Conservation (phyloP, 768 basidiomycete species). For the Suillus placidus region DNA sequence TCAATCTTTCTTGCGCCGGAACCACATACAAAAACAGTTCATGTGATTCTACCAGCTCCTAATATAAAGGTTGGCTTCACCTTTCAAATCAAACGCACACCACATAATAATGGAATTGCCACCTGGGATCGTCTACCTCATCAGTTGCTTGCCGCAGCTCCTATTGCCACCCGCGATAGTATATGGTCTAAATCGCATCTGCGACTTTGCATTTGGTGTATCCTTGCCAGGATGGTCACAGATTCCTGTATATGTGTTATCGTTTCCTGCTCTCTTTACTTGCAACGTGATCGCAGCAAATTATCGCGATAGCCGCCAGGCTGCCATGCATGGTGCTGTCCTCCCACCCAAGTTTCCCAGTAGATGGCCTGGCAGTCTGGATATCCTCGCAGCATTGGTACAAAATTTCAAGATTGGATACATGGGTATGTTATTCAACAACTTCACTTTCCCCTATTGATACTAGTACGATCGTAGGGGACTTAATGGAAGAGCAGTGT, state of each 20-base stretch:
- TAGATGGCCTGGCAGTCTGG: conserved; percentile 48
- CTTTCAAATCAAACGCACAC: not conserved
- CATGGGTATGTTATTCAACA: conserved; percentile 39
- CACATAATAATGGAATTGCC: conserved; percentile 30
- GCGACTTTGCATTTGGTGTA: conserved; percentile 10
- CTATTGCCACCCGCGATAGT: conserved; percentile 21
- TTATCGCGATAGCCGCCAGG: conserved; percentile 37
- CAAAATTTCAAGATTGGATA: conserved; percentile 48
- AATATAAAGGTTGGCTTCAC: not conserved
- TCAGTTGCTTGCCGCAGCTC: conserved; percentile 28
- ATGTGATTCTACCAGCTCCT: not conserved
- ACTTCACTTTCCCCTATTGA: not conserved
- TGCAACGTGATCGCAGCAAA: conserved; percentile 19
- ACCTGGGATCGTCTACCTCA: conserved; percentile 35
- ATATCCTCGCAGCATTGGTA: conserved; percentile 43
- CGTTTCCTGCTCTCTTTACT: conserved; percentile 28
- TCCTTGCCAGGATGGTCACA: conserved; percentile 22
- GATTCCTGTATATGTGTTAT: conserved; percentile 20
- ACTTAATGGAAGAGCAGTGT: conserved; percentile 15
- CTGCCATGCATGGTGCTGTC: conserved; percentile 48
- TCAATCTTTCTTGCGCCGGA: not conserved
- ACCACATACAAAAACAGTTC: not conserved
- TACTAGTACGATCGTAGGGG: conserved; percentile 15
- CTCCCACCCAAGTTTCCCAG: conserved; percentile 43
- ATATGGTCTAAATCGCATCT: conserved; percentile 20